Conservation (phyloP, 768 basidiomycete genomes). For the Podaxis sp. region DNA sequence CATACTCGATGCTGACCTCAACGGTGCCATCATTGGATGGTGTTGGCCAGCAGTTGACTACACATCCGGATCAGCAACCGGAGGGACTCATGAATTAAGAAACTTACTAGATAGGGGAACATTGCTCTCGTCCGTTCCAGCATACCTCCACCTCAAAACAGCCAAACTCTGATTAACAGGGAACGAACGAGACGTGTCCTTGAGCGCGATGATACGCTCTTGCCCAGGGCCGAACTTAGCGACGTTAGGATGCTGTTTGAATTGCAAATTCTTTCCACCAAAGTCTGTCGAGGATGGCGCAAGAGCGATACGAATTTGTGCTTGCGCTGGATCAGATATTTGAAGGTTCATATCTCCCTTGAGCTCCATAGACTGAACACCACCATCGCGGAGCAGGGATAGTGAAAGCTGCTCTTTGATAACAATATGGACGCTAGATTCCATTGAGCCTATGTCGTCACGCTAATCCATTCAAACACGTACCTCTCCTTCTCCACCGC, state of each 20-base stretch:
- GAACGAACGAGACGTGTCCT: slow-evolving; percentile 81
- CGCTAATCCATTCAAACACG: slow-evolving; percentile 6
- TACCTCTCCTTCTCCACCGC: slow-evolving; percentile 79
- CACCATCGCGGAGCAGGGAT: slow-evolving; percentile 86
- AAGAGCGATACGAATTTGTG: slow-evolving; percentile 72
- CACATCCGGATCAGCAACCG: slow-evolving; percentile 4
- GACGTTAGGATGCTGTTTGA: slow-evolving; percentile 97
- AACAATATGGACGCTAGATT: slow-evolving; percentile 74
- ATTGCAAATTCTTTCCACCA: slow-evolving; percentile 72
- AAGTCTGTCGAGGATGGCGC: slow-evolving; percentile 55
- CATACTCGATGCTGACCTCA: slow-evolving; percentile 96
- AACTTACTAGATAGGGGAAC: slow-evolving; percentile 87
- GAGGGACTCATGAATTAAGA: not conserved
- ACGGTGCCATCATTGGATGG: slow-evolving; percentile 89
- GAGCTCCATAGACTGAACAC: slow-evolving; percentile 85
- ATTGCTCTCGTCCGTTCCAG: slow-evolving; percentile 86
- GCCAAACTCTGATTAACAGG: slow-evolving; percentile 85
- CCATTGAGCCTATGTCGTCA: not conserved
- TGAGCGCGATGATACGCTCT: slow-evolving; percentile 69
- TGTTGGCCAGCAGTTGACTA: slow-evolving; percentile 97
- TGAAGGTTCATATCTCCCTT: slow-evolving; percentile 94
- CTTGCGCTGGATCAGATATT: slow-evolving; percentile 72
- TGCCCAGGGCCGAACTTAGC: slow-evolving; percentile 77
- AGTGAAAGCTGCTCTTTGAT: slow-evolving; percentile 84
- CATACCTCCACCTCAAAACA: slow-evolving; percentile 92